Conservation (phyloP, 2,329 filamentous ascomycete species). For the Phoma sp. region DNA sequence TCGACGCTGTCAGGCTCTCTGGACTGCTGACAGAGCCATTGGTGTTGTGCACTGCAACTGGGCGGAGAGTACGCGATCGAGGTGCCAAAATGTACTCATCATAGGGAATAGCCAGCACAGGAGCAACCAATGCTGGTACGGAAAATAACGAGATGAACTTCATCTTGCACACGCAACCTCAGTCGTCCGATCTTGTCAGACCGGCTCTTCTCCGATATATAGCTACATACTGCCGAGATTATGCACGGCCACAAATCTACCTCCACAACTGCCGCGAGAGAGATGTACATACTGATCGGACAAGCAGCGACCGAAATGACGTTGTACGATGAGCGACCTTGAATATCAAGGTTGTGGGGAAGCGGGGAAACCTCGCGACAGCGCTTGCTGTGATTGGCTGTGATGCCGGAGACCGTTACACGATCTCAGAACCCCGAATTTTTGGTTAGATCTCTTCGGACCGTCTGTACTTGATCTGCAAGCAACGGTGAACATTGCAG, state of each 20-base stretch:
- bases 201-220: not conserved
- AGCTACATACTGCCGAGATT: not conserved
- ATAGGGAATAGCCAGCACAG: constrained; percentile 33
- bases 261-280: constrained; percentile 3
- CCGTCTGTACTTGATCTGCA: not conserved
- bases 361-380: constrained; percentile 2
- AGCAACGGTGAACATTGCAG: not conserved
- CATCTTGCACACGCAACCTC: not conserved
- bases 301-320: constrained; percentile 15
- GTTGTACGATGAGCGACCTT: not conserved
- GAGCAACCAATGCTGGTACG: constrained; percentile 1
- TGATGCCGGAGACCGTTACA: too few species aligned
- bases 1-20: constrained; percentile 36
- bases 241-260: not conserved
- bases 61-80: constrained; percentile 39
- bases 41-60: constrained; percentile 45
- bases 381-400: not conserved
- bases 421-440: too few species aligned
- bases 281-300: constrained; percentile 1
- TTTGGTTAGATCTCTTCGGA: not conserved
- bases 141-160: not conserved
- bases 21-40: constrained; percentile 49
- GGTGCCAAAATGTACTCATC: constrained; percentile 52
- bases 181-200: not conserved
- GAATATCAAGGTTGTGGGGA: constrained; percentile 11